Conservation (phyloP, 2,329 filamentous ascomycete species). For the Colletotrichum lupini region DNA sequence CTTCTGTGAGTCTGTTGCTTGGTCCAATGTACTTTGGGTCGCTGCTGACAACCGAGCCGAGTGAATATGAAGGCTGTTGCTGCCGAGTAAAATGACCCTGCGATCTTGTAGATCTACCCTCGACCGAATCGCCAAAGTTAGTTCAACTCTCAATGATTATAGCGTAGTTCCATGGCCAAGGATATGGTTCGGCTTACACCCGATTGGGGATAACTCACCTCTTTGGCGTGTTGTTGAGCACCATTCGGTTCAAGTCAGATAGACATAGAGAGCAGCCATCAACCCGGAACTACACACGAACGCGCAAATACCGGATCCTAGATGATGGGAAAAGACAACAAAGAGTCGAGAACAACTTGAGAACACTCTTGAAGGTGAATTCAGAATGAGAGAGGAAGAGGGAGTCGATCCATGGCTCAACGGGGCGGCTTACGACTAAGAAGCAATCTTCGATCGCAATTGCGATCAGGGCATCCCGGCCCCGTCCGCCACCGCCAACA, state of each 20-base stretch:
- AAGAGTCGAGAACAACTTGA: background rate
- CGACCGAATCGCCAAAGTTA: background rate
- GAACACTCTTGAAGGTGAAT: background rate
- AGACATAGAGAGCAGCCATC: slow-evolving; percentile 32
- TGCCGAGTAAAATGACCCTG: slow-evolving; percentile 33
- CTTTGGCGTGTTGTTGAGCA: slow-evolving; percentile 36
- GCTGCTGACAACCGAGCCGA: slow-evolving; percentile 26
- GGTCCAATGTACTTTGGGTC: slow-evolving; percentile 27
- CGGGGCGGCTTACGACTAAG: slow-evolving; percentile 35
- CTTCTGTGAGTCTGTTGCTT: slow-evolving; percentile 31
- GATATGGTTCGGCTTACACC: slow-evolving; percentile 1
- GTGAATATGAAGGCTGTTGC: slow-evolving; percentile 29
- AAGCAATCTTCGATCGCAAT: slow-evolving; percentile 36
- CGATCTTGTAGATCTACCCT: slow-evolving; percentile 34
- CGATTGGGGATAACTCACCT: slow-evolving; percentile 27
- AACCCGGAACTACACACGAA: slow-evolving; percentile 20
- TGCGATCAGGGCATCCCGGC: slow-evolving; percentile 33
- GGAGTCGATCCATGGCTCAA: slow-evolving; percentile 26
- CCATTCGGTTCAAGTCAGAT: slow-evolving; percentile 36
- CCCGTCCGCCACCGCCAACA: slow-evolving; percentile 29
- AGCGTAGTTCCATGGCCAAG: background rate
- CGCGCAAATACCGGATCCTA: background rate
- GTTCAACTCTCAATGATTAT: background rate
- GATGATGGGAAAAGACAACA: background rate
- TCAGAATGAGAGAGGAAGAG: slow-evolving; percentile 25